These are phyloP conservation scores for Colletotrichum tropicale DNA, from an alignment of 2,329 filamentous ascomycete species.

Conservation along the genomic window DNA sequence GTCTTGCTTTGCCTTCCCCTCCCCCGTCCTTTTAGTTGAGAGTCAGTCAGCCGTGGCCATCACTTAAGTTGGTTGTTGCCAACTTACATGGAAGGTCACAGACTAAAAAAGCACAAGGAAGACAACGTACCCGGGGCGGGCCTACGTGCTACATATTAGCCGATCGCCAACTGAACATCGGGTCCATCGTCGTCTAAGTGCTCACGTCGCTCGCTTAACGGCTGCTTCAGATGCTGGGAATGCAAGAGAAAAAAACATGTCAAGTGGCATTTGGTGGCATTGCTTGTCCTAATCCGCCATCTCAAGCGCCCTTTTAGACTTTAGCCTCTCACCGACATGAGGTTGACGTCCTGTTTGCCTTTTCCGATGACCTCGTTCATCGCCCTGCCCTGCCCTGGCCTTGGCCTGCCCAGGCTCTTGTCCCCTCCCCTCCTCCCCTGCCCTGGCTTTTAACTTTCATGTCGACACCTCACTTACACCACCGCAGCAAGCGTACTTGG, in stretches of 20 bases:
- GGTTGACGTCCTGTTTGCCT: constrained; percentile 16
- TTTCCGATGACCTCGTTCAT: background rate
- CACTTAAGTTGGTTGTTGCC: background rate
- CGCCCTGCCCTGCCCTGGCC: background rate
- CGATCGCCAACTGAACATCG: background rate
- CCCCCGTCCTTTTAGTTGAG: background rate
- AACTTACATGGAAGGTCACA: background rate
- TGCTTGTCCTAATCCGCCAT: background rate
- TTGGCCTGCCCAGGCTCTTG: background rate
- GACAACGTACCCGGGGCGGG: background rate
- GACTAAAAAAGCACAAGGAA: background rate
- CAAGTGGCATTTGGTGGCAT: background rate
- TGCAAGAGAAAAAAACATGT: background rate
- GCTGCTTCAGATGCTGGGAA: background rate
- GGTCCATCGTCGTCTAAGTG: background rate
- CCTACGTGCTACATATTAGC: background rate
- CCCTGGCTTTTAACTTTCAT: background rate
- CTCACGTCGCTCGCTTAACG: background rate
- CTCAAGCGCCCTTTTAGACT: background rate
- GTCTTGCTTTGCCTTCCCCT: background rate
- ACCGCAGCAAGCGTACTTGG: background rate
- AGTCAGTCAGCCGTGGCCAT: background rate
- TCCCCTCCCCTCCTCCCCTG: background rate
- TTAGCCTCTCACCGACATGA: background rate
- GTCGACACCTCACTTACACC: background rate